Evolutionary conservation across 2,329 filamentous ascomycete genomes (phyloP).

Genomic region (Leptographium wingfieldii): DNA sequence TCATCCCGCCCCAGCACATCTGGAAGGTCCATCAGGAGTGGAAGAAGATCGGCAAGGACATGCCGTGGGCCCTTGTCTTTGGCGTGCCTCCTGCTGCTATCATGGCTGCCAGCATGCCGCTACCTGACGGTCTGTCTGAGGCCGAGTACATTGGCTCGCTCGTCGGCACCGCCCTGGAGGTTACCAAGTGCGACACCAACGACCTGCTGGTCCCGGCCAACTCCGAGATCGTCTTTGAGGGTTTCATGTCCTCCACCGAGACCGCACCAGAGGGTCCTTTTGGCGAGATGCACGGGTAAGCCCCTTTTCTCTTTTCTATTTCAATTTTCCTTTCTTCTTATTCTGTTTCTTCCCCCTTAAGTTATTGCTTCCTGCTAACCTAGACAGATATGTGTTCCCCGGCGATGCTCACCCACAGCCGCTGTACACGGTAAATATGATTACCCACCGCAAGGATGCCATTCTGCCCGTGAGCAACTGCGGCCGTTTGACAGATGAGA

Average conservation of each 20-base stretch:
- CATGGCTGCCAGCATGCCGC: constrained; percentile 34
- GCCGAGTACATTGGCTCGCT: constrained; percentile 35
- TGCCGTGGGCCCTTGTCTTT: constrained; percentile 33
- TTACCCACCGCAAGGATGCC: constrained; percentile 33
- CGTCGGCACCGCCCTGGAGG: constrained; percentile 28
- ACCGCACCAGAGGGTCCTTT: constrained; percentile 34
- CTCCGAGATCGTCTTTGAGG: constrained; percentile 38
- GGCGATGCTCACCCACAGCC: constrained; percentile 25
- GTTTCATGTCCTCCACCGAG: constrained; percentile 30
- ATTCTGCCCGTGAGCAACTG: constrained; percentile 36
- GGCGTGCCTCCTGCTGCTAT: constrained; percentile 36
- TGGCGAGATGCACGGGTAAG: constrained; percentile 29
- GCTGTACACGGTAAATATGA: constrained; percentile 29
- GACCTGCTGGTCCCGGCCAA: constrained; percentile 34
- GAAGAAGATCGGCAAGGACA: constrained; percentile 29
- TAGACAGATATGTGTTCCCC: constrained; percentile 17
- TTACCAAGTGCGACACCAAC: constrained; percentile 41
- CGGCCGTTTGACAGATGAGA: constrained; percentile 32
- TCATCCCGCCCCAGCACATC: constrained; percentile 33
- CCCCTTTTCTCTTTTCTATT: background rate
- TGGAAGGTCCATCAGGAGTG: constrained; percentile 32
- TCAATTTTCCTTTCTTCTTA: background rate
- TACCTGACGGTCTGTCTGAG: constrained; percentile 36
- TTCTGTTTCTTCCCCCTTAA: background rate
- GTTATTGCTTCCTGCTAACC: background rate